Conservation (phyloP, 2,329 filamentous ascomycete genomes). For the Exophiala dermatitidis region DNA sequence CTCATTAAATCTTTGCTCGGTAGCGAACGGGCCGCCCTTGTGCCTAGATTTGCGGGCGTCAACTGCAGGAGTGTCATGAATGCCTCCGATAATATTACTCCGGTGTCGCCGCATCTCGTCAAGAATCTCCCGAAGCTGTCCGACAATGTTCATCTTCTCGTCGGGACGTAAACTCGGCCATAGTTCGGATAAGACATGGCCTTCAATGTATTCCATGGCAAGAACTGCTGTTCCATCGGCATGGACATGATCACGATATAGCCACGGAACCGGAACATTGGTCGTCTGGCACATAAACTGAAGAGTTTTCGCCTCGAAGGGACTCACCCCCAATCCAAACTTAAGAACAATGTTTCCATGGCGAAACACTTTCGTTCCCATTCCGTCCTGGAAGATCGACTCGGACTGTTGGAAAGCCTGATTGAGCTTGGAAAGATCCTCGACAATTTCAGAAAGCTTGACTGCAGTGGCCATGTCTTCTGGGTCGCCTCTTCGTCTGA, state of each 20-base stretch:
- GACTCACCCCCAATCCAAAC: not conserved
- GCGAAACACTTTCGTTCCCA: not conserved
- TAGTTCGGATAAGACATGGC: not conserved
- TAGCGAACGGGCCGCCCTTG: constrained; percentile 4
- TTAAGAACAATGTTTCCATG: not conserved
- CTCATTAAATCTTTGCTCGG: constrained; percentile 3
- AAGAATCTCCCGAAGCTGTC: not conserved
- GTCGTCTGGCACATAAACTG: not conserved
- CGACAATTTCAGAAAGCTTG: not conserved
- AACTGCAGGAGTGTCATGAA: not conserved
- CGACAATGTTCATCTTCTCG: not conserved
- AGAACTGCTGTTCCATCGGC: not conserved
- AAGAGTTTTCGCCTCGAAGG: not conserved
- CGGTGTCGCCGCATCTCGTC: not conserved
- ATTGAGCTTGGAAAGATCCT: not conserved
- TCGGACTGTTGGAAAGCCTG: not conserved
- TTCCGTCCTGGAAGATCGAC: not conserved
- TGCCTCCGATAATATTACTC: not conserved
- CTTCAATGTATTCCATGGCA: not conserved
- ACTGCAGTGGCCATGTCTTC: not conserved
- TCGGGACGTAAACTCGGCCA: not conserved
- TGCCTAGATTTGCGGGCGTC: not conserved
- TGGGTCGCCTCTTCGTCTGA: not conserved
- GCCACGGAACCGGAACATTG: not conserved
- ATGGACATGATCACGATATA: not conserved